Evolutionary conservation across 164 flowering plant species (phyloP), one percentile per base, ranked within the genome.

Genomic region (Akebia trifoliata): DNA sequence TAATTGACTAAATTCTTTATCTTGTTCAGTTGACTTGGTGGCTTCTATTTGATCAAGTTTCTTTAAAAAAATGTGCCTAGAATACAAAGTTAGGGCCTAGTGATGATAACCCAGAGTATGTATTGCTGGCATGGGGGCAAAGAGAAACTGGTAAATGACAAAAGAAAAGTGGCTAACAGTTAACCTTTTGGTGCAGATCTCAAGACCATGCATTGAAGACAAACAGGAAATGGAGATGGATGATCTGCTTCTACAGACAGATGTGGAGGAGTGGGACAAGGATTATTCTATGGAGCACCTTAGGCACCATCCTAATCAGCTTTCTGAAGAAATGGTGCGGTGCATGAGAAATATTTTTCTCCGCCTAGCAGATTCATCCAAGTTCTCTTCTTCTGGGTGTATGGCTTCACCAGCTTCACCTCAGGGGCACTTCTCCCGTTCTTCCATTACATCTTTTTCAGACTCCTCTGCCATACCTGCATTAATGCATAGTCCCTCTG

Each of bases 341-440:
- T 74, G 78, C 58, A 77, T 77, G 81, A 77, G 66, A 67, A 64
- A 74, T 56, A 77, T 77, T 35, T 77, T 71, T 42, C 50, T 74
- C 28, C 61, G 44, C 42, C 60, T 77, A 21, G 64, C 78, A 28
- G 74, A 77, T 68, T 61, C 73, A 7, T 64, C 79, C 31, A 70
- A 76, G 60, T 46, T 54, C 34, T 58, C 73, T 54, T 60, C 67
- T 30, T 56, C 60, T 35, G 64, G 61, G 47, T 21, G 32, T 59
- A 53, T 56, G 35, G 57, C 56, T 60, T 71, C 76, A 15, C 72
- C 67, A 28, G 53, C 52, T 24, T 68, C 68, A 50, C 73, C 80
- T 48, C 57, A 34, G 28, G 71, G 75, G 21, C 74, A 62, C 60
- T 67, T 70, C 10, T 73, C 80, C 68, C 56, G 44, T 50, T 66